These are phyloP conservation scores for Aquilaria malaccensis DNA, from an alignment of 345 rosid species.

Conservation along the genomic window DNA sequence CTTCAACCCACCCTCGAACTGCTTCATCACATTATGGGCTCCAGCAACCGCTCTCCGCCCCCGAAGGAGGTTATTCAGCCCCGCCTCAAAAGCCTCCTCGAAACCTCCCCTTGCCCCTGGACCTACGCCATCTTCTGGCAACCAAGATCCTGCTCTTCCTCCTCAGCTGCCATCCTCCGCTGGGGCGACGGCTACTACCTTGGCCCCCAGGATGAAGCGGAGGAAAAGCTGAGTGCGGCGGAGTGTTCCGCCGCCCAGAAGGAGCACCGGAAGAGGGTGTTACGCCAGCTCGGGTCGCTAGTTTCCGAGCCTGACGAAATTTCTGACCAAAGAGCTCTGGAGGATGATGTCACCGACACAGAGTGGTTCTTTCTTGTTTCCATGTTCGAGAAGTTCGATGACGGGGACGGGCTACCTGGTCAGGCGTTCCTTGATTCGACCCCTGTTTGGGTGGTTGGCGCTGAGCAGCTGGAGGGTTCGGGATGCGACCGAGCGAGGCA, in stretches of 20 bases:
- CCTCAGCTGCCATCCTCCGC: slow-evolving; percentile 45
- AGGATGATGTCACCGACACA: slow-evolving; percentile 87
- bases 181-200: slow-evolving; percentile 97
- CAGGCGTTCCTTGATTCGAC: slow-evolving; percentile 46
- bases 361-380: slow-evolving; percentile 97
- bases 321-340: slow-evolving; percentile 48
- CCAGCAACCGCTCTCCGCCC: slow-evolving; percentile 28
- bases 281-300: slow-evolving; percentile 72
- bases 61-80: too few relatives aligned
- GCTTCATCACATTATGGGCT: slow-evolving; percentile 10
- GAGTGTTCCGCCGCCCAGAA: slow-evolving; percentile 43
- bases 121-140: slow-evolving; percentile 98
- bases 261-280: slow-evolving; percentile 72
- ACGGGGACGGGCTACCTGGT: slow-evolving; percentile 69
- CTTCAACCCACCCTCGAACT: too few relatives aligned
- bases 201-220: slow-evolving; percentile 63
- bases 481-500: slow-evolving; percentile 66
- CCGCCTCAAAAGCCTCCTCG: slow-evolving; percentile 74
- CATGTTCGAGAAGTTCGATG: slow-evolving; percentile 72
- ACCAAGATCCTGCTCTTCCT: slow-evolving; percentile 50
- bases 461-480: slow-evolving; percentile 46
- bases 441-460: slow-evolving; percentile 70
- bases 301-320: slow-evolving; percentile 47
- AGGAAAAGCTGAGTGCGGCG: slow-evolving; percentile 24
- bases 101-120: slow-evolving; percentile 65